phyloP scores from a whole-genome alignment of 306 rosid genomes.

The Medicago truncatula region DNA sequence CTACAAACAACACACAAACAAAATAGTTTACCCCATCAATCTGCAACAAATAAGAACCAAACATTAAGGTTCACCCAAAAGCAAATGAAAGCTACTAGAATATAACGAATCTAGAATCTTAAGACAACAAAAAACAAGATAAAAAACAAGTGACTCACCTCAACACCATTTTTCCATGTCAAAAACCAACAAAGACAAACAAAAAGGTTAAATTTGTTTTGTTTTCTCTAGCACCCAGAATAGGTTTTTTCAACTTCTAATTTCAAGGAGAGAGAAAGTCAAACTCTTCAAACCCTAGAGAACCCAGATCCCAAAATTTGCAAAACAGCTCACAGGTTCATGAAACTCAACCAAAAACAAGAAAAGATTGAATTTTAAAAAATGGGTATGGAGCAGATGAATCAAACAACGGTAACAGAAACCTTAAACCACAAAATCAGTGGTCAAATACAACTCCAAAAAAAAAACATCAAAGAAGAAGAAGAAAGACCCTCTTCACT shows the following conservation, averaged over 20 bases:
- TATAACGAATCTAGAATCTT: slow-evolving; percentile 27
- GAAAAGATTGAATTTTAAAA: not conserved
- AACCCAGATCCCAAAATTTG: slow-evolving; percentile 78
- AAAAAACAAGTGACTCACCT: slow-evolving; percentile 21
- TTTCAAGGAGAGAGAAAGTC: slow-evolving; percentile 47
- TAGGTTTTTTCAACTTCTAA: slow-evolving; percentile 30
- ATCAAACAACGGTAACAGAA: slow-evolving; percentile 38
- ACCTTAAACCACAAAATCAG: slow-evolving; percentile 15
- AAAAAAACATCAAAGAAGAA: slow-evolving; percentile 30
- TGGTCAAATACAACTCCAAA: too few relatives aligned
- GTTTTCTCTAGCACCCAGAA: slow-evolving; percentile 27
- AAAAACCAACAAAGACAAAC: slow-evolving; percentile 16
- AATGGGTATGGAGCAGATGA: slow-evolving; percentile 37
- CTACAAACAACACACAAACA: slow-evolving; percentile 14
- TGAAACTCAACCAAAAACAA: slow-evolving; percentile 6
- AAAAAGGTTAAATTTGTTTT: not conserved
- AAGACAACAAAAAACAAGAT: not conserved
- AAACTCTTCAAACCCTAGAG: slow-evolving; percentile 69
- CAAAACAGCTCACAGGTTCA: slow-evolving; percentile 38
- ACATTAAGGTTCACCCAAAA: slow-evolving; percentile 17
- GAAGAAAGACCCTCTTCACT: not conserved
- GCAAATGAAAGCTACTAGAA: slow-evolving; percentile 7
- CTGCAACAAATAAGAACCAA: slow-evolving; percentile 4
- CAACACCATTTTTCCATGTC: not conserved
- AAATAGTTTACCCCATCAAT: slow-evolving; percentile 45